Percentiles rank a stretch among this genome's conserved stretches.
These are phyloP conservation scores for Piloderma croceum DNA, from an alignment of 768 basidiomycete genomes.

Conservation along the genomic window DNA sequence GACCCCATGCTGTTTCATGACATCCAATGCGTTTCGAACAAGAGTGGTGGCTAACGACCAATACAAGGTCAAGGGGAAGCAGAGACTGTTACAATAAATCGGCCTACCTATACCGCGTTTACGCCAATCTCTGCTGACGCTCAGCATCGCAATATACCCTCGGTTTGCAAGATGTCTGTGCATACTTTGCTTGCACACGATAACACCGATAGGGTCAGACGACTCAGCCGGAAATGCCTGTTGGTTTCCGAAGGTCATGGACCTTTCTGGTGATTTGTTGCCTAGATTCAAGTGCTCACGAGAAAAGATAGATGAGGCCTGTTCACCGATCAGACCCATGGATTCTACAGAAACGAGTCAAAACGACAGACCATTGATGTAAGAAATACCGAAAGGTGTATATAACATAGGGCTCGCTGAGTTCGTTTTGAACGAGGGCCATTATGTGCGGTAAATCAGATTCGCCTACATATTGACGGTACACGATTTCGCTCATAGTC, in stretches of 20 bases:
- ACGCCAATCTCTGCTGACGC: conserved; percentile 77
- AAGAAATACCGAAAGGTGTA: conserved; percentile 98
- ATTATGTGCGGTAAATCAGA: conserved; percentile 79
- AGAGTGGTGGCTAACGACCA: conserved; percentile 68
- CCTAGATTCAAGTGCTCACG: conserved; percentile 29
- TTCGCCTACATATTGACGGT: conserved; percentile 73
- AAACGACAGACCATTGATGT: conserved; percentile 76
- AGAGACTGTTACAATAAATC: too few species aligned
- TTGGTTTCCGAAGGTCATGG: neutral
- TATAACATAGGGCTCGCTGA: conserved; percentile 93
- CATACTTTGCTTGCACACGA: conserved; percentile 95
- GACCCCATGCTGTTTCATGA: conserved; percentile 78
- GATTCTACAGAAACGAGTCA: conserved; percentile 15
- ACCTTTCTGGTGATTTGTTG: neutral
- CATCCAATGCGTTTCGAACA: conserved; percentile 74
- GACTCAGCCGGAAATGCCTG: conserved; percentile 56
- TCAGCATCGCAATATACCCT: conserved; percentile 98
- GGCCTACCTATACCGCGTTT: conserved; percentile 88
- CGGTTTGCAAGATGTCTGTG: conserved; percentile 72
- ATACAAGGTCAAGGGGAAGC: too few species aligned
- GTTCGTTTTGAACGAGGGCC: conserved; percentile 82
- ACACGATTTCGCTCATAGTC: too few species aligned
- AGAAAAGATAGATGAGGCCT: conserved; percentile 91
- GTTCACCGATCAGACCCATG: conserved; percentile 23
- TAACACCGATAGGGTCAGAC: conserved; percentile 72